Evolutionary conservation across 1,284 basidiomycete genomes (phyloP), one percentile per base, ranked within the genome.

Genomic region (Puccinia horiana): DNA sequence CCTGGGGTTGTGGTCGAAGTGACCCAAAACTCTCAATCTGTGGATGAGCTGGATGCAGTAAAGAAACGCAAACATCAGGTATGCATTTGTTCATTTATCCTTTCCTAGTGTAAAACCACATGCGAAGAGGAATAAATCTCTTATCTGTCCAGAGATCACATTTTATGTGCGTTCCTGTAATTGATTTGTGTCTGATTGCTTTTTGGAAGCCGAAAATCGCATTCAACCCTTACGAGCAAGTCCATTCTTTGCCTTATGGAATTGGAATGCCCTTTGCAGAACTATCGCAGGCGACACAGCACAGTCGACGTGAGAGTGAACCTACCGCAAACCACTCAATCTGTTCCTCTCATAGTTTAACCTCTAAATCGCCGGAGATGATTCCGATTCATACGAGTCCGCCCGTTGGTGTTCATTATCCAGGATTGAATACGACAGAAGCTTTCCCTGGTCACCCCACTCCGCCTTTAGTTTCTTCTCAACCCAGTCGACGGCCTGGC

Each of bases 31-130:
- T 37, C n/a, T 3, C 5, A n/a, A 54, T 23, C 37, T 40, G 32
- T 20, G 29, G 49, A 75, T 26, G 29, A 18, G 6, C 29, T 23
- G 54, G 37, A n/a, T 37, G 29, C 56, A 75, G 52, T 54, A 8
- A 75, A 37, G 35, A 75, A 75, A 75, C n/a, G n/a, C 18, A 70
- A 70, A 40, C 69, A 49, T 23, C 37, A 69, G 65, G 65, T 58
- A 58, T n/a, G n/a, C 26, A 26, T n/a, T n/a, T n/a, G n/a, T n/a
- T n/a, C n/a, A n/a, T n/a, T n/a, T n/a, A n/a, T n/a, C n/a, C n/a
- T n/a, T n/a, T n/a, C n/a, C n/a, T n/a, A n/a, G n/a, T n/a, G n/a
- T n/a, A n/a, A n/a, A n/a, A n/a, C n/a, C n/a, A n/a, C n/a, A n/a
- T n/a, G n/a, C n/a, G n/a, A n/a, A n/a, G n/a, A n/a, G n/a, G n/a